Evolutionary conservation across 2,329 filamentous ascomycete species (phyloP), one percentile per base, ranked within the genome.

Genomic region (Paraphaeosphaeria sporulosa): DNA sequence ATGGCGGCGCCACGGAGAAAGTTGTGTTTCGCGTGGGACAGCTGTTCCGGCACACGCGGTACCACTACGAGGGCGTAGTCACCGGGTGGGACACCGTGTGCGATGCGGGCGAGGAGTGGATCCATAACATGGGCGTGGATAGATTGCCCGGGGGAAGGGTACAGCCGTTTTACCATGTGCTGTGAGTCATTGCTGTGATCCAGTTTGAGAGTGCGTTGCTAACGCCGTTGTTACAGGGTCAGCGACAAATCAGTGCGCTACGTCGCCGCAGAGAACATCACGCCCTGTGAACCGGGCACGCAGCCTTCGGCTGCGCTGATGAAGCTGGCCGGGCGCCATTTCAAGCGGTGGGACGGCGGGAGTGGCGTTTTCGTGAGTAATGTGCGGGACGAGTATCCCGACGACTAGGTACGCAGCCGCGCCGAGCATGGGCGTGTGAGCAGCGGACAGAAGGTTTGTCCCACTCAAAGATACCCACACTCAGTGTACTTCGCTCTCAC

Each of bases 101-200:
- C 71, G 85, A 80, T 56, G 84, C 83, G 12, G 81, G 82, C 53
- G 88, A 89, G 66, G 83, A 82, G 61, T 90, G 84, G 89, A 89
- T 87, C 71, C 81, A 82, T 73, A 83, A 84, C 64, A 89, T 89
- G 84, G 80, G 82, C 49, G 86, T 91, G 10, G 87, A 90, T 75
- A 57, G 64, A 1, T 77, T 89, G 57, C 80, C 82, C n/a, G 79
- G 82, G 55, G 89, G 87, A 2, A 81, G 86, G 48, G 79, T 86
- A 61, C 89, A 92, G 77, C 89, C 88, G 36, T 97, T 93, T 69
- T 97, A 97, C 75, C 90, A 93, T 68, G 92, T 92, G 70, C 82
- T 97, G 92, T 97, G 80, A 84, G 93, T 87, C 38, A 47, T 50
- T 15, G 9, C 30, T 19, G 36, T 6, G 6, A 6, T 27, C 25